phyloP scores from a whole-genome alignment of 2,329 filamentous ascomycete species.

The Colletotrichum orbiculare region DNA sequence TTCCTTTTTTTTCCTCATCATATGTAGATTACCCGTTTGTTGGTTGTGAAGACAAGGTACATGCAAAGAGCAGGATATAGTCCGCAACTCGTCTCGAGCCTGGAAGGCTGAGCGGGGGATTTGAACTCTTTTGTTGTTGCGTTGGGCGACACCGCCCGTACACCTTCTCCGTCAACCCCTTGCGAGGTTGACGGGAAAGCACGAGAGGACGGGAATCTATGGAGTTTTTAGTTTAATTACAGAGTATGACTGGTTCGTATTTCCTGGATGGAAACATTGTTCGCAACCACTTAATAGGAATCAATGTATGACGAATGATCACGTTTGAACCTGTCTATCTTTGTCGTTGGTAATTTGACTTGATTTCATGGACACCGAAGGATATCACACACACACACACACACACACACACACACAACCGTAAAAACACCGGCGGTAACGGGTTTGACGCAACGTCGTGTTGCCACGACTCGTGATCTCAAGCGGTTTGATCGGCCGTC shows the following conservation, averaged over 20 bases:
- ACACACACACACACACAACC: too few relatives aligned
- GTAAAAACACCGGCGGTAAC: too few relatives aligned
- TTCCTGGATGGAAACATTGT: conserved; percentile 50
- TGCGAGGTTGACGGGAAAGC: background rate
- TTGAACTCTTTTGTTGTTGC: conserved; percentile 13
- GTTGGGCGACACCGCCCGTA: conserved; percentile 2
- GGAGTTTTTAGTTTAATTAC: conserved; percentile 33
- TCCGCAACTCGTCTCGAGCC: background rate
- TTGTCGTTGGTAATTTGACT: too few relatives aligned
- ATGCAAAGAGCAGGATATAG: conserved; percentile 14
- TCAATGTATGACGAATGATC: conserved; percentile 38
- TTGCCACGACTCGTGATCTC: conserved; percentile 10
- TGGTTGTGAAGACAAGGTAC: conserved; percentile 24
- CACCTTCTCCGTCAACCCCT: background rate
- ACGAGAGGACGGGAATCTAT: conserved; percentile 7
- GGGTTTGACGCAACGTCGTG: background rate
- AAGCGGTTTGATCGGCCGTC: conserved; percentile 25
- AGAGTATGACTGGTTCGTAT: conserved; percentile 64
- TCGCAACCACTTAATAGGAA: conserved; percentile 41
- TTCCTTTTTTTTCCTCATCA: conserved; percentile 39
- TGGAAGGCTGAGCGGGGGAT: conserved; percentile 10
- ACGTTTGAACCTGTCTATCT: conserved; percentile 3
- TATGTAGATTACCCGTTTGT: conserved; percentile 40
- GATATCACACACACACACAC: too few relatives aligned
- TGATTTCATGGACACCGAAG: too few relatives aligned